Base-by-base conservation (phyloP, 768 basidiomycete species). In the Lentinula sp. region DNA sequence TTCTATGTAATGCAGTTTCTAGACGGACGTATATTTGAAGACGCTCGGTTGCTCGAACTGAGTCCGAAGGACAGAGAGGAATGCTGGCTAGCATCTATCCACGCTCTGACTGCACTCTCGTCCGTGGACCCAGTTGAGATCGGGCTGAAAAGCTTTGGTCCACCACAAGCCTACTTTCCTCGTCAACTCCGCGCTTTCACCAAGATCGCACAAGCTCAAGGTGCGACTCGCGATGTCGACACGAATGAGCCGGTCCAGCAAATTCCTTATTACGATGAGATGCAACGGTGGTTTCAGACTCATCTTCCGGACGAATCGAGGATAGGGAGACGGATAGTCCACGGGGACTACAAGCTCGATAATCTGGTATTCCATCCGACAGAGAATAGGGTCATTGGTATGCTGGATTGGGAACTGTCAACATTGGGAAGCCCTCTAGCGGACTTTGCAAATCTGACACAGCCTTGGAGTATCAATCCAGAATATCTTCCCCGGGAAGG, bases 1-100 rank as follows among this genome's bases (percentile, higher is more conserved):
- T 98, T 98, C 75, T 98, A 97, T 70, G 81, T 98, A 49, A 98
- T 99, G 96, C 90, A 98, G 70, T 98, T 91, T 70, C 69, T 98
- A 49, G 87, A 96, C 21, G 96, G 96, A 0, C 83, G 97, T 51
- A 95, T 98, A 66, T 99, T 97, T 75, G 91, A 92, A 11, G 90
- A 98, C 72, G 76, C 82, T 7, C 73, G 84, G 63, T 87, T 97
- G 86, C 83, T 84, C 0, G 86, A 90, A 67, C 74, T 93, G 1
- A 68, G 82, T 4, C 77, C 80, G 2, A 67, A 80, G 58, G 87
- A 88, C 65, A 76, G 89, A 68, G 77, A 80, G 58, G 85, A 89
- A 73, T 90, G 91, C 66, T 95, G 91, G 91, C 76, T 92, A 31
- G 84, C 89, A 1, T 87, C 91, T 4, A 75, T 93, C 28, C 78